Base-by-base conservation (phyloP, 2,329 filamentous ascomycete species). In the Nemania sp. region DNA sequence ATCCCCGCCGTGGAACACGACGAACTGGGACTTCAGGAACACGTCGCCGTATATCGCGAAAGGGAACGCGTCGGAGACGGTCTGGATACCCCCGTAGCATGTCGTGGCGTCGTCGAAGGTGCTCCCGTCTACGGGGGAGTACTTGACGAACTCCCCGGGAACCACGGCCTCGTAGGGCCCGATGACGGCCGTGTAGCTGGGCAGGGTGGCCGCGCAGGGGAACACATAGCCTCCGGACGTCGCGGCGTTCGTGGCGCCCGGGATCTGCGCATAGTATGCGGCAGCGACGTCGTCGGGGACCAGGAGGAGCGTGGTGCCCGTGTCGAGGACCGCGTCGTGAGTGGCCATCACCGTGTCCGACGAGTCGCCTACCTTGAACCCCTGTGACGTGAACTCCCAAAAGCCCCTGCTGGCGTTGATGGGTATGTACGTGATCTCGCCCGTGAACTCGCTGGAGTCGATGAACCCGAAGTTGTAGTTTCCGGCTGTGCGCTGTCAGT, bases 21-120 rank as follows among this genome's bases (percentile, higher is more conserved):
- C 85, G 68, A 87, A 90, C 71, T 88, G 84, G 67, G 80, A 81
- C 83, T 90, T 90, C 57, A 90, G 79, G 77, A 90, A 89, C 65
- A 88, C 80, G 67, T 90, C 87, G 11, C 88, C 88, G 63, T 89
- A 87, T 70, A 91, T 90, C 60, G 80, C 82, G 71, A 88, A 79
- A 5, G 80, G 81, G 48, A 88, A 75, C n/a, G 81, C 83, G 1
- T 74, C 70, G 0, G 71, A 66, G 68, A 83, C 80, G 65, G 76
- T 76, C 79, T 91, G 88, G 54, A 90, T 81, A 48, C 88, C 88
- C 54, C 88, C 88, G 67, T 81, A 90, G 79, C 88, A 91, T 46
- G 76, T 73, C 67, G 50, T 82, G 62, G 68, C 70, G 66, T 80
- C 84, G 82, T 52, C 80, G 73, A 79, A 85, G 79, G 64, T 79